phyloP scores from a whole-genome alignment of 345 rosid species.

The Aquilaria malaccensis region DNA sequence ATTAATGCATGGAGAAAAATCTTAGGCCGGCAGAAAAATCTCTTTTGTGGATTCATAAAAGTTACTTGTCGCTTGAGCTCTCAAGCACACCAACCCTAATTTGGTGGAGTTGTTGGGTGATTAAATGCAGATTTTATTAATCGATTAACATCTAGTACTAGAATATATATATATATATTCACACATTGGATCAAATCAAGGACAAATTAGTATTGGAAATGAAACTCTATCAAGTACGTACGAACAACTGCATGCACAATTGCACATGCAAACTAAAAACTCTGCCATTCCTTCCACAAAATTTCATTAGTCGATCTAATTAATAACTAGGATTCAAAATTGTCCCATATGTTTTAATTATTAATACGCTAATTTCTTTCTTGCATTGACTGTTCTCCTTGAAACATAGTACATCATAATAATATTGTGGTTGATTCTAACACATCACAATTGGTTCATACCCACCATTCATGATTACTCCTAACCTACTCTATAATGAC shows the following conservation, averaged over 20 bases:
- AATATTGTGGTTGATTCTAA: no score
- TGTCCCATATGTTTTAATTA: no score
- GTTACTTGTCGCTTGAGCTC: constrained; percentile 17
- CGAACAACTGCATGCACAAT: background rate
- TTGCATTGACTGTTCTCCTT: no score
- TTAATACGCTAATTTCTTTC: no score
- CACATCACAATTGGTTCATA: no score
- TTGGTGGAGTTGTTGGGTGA: constrained; percentile 35
- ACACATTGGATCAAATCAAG: background rate
- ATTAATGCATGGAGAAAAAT: background rate
- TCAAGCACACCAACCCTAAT: constrained; percentile 9
- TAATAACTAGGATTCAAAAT: no score
- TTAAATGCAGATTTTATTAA: background rate
- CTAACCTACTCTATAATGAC: no score
- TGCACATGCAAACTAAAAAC: background rate
- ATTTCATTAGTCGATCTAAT: no score
- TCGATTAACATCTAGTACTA: background rate
- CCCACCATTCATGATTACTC: no score
- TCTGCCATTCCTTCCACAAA: background rate
- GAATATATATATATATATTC: background rate
- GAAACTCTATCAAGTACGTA: no score
- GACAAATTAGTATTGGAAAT: background rate
- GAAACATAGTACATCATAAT: no score
- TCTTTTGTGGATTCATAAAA: background rate
- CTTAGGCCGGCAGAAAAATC: background rate